These are phyloP conservation scores for Veloporphyrellus conicus DNA, from an alignment of 1,284 basidiomycete genomes.

Conservation along the genomic window DNA sequence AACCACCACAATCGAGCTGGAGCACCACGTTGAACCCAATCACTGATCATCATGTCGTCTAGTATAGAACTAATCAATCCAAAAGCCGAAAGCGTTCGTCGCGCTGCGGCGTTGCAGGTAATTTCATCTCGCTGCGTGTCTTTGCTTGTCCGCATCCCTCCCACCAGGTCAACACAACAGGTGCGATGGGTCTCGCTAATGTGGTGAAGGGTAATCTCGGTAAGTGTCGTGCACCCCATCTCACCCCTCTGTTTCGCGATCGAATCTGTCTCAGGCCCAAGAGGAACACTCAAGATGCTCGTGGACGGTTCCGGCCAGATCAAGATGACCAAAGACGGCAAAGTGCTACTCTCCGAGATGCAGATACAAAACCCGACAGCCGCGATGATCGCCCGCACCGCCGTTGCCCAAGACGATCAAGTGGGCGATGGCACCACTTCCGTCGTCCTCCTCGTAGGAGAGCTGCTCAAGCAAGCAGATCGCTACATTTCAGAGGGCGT, in stretches of 20 bases:
- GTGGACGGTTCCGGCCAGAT: slow-evolving; percentile 99
- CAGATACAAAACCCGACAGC: slow-evolving; percentile 99
- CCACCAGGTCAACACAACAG: slow-evolving; percentile 77
- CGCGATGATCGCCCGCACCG: slow-evolving; percentile 98
- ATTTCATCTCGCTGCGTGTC: slow-evolving; percentile 28
- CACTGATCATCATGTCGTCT: slow-evolving; percentile 56
- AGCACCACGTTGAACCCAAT: slow-evolving; percentile 23
- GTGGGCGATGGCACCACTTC: slow-evolving; percentile 98
- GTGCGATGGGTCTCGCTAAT: slow-evolving; percentile 95
- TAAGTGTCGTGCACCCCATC: slow-evolving; percentile 35
- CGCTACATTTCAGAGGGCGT: slow-evolving; percentile 98
- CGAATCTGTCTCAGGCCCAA: slow-evolving; percentile 59
- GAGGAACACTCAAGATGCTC: slow-evolving; percentile 98
- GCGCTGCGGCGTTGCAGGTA: slow-evolving; percentile 92
- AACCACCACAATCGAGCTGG: slow-evolving; percentile 20
- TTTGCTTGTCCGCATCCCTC: slow-evolving; percentile 20
- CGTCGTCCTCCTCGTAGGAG: slow-evolving; percentile 95
- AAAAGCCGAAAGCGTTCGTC: slow-evolving; percentile 90
- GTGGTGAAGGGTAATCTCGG: slow-evolving; percentile 98
- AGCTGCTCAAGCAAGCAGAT: slow-evolving; percentile 96
- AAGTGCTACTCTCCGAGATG: slow-evolving; percentile 98
- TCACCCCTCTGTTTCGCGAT: slow-evolving; percentile 16
- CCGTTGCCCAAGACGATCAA: slow-evolving; percentile 98
- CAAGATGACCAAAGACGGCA: slow-evolving; percentile 99
- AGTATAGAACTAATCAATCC: slow-evolving; percentile 93